Conservation (phyloP, 306 rosid genomes). For the Castanopsis chinensis region DNA sequence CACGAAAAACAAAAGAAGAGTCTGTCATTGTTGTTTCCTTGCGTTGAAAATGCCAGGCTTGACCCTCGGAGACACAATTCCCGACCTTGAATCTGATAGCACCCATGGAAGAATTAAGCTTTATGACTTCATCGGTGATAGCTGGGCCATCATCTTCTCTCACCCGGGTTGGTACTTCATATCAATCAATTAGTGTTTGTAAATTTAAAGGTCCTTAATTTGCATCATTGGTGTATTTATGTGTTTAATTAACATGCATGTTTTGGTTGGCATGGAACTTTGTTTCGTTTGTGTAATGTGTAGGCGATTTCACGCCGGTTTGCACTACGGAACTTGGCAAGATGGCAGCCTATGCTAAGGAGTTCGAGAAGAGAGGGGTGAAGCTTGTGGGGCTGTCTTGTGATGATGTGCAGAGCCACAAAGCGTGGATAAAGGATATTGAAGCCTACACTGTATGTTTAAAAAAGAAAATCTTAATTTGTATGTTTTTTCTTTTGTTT, state of each 20-base stretch:
- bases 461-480: not conserved
- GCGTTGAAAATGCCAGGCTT: constrained; percentile 65
- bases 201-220: too few relatives aligned
- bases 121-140: constrained; percentile 41
- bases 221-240: not conserved
- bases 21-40: too few relatives aligned
- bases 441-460: constrained; percentile 63
- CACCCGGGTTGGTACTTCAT: constrained; percentile 51
- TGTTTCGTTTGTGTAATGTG: not conserved
- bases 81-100: constrained; percentile 66
- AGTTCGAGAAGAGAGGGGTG: constrained; percentile 55
- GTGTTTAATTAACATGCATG: not conserved
- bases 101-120: constrained; percentile 70
- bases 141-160: constrained; percentile 80
- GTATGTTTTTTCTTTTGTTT: not conserved
- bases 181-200: not conserved
- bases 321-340: constrained; percentile 83
- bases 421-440: constrained; percentile 76
- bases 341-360: constrained; percentile 51
- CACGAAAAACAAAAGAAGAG: not conserved
- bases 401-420: constrained; percentile 55
- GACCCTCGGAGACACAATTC: constrained; percentile 76
- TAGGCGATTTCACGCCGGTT: constrained; percentile 86
- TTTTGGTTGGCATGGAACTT: not conserved
- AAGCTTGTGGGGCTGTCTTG: constrained; percentile 74